Percentiles rank a stretch among this genome's conserved stretches.
Conservation (phyloP, 257 asterid species). For the Petunia secreta region DNA sequence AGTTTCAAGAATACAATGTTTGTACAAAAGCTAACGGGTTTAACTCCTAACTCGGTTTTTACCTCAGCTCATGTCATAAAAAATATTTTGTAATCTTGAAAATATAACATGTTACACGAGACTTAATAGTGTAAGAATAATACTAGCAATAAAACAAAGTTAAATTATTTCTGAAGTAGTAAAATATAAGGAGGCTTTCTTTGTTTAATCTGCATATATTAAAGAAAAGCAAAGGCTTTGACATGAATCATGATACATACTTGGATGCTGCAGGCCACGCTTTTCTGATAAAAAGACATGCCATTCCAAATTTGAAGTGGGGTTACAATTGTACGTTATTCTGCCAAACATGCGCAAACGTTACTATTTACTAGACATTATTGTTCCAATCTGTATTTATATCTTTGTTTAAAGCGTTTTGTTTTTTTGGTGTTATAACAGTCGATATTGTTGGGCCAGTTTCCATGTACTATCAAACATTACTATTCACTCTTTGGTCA, state of each 20-base stretch:
- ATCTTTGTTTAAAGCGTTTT: not conserved
- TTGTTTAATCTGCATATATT: conserved; percentile 5
- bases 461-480: not conserved
- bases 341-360: not conserved
- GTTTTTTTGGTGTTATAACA: not conserved
- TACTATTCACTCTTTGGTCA: not conserved
- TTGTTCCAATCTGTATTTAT: not conserved
- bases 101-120: not conserved
- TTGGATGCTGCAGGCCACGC: not conserved
- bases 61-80: no score
- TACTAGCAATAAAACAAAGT: not conserved
- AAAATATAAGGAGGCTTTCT: not conserved
- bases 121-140: no score
- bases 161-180: not conserved
- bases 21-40: no score
- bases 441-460: not conserved
- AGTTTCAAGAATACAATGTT: no score
- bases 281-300: not conserved
- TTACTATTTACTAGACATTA: not conserved
- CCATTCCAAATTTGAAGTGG: not conserved
- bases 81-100: not conserved
- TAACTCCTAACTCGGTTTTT: no score
- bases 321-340: not conserved
- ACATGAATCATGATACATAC: not conserved
- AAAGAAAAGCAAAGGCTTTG: not conserved